A percentile compares a stretch with the other conserved stretches of the same genome.
phyloP scores from a whole-genome alignment of 2,329 filamentous ascomycete genomes.

The Ophiostoma quercus region DNA sequence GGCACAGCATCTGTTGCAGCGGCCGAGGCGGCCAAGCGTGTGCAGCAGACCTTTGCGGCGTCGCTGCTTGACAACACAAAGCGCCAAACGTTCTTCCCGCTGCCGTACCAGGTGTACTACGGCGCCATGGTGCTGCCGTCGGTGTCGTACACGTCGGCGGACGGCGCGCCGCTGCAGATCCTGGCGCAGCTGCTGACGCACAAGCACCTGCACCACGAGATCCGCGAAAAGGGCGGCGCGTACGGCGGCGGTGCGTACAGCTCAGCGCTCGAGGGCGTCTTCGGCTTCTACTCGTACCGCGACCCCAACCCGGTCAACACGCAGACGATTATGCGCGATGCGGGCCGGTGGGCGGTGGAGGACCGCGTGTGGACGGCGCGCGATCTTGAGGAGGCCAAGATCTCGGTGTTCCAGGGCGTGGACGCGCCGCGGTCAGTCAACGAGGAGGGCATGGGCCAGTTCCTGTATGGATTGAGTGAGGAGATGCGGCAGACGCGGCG shows the following conservation, averaged over 20 bases:
- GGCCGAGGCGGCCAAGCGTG: conserved; percentile 15
- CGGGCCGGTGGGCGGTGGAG: conserved; percentile 69
- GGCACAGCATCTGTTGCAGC: not conserved
- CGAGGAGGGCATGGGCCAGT: conserved; percentile 78
- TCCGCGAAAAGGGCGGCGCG: conserved; percentile 93
- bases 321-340: conserved; percentile 73
- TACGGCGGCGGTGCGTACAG: conserved; percentile 90
- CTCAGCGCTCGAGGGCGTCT: conserved; percentile 72
- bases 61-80: conserved; percentile 2
- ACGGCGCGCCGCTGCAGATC: conserved; percentile 77
- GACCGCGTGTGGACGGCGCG: conserved; percentile 75
- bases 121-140: conserved; percentile 77
- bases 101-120: conserved; percentile 97
- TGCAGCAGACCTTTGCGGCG: conserved; percentile 18
- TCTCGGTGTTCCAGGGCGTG: conserved; percentile 85
- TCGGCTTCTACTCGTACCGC: conserved; percentile 94
- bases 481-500: conserved; percentile 84
- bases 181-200: conserved; percentile 90
- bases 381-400: conserved; percentile 92
- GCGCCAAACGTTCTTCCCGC: conserved; percentile 76
- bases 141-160: conserved; percentile 70
- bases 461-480: conserved; percentile 77
- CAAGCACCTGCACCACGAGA: conserved; percentile 94
- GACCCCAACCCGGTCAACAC: conserved; percentile 93
- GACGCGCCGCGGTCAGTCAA: conserved; percentile 86